Evolutionary conservation across 495 filamentous ascomycete species (phyloP).

Genomic region (Margaritispora aquatica): DNA sequence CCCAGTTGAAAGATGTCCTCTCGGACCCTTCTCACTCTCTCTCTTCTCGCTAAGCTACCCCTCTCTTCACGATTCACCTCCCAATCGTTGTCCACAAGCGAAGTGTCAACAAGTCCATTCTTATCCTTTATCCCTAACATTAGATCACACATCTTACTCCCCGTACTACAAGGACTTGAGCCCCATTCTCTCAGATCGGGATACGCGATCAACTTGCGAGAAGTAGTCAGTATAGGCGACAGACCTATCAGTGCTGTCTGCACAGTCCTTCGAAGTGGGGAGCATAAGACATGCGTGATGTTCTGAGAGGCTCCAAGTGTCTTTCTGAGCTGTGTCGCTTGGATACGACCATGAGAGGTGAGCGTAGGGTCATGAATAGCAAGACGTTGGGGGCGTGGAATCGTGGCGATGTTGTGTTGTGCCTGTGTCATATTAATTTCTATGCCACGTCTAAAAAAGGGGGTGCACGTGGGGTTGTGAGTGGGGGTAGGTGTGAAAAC

Average conservation of each 20-base stretch:
- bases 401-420: background rate
- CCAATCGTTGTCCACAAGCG: background rate
- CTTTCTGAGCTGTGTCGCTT: background rate
- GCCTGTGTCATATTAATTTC: constrained; percentile 1
- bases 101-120: background rate
- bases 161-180: background rate
- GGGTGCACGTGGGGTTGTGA: background rate
- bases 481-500: background rate
- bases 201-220: background rate
- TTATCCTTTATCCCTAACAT: background rate
- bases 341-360: background rate
- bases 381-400: background rate
- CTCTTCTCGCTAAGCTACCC: background rate
- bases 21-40: background rate
- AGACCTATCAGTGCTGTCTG: constrained; percentile 4
- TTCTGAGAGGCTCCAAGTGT: background rate
- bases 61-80: background rate
- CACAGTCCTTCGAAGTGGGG: background rate
- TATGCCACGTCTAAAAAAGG: background rate
- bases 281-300: constrained; percentile 1
- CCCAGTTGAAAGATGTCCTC: background rate
- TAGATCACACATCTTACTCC: background rate
- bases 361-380: background rate
- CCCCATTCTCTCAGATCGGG: constrained; percentile 2
- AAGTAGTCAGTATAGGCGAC: background rate